These are phyloP conservation scores for Cladosporium sp. DNA, from an alignment of 2,329 filamentous ascomycete genomes.

Conservation along the genomic window DNA sequence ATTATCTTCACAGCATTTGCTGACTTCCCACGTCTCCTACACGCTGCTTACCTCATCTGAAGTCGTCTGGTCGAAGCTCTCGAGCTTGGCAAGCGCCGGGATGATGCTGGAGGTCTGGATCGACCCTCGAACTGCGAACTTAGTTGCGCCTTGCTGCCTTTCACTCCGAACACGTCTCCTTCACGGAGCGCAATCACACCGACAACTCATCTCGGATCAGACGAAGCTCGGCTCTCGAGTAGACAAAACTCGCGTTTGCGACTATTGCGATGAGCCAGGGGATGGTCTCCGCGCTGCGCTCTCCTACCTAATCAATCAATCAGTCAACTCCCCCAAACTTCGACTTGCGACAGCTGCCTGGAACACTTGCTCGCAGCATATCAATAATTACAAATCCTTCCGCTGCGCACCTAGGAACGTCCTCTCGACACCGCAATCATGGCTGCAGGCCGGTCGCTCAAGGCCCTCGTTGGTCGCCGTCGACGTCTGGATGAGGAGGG, in stretches of 20 bases:
- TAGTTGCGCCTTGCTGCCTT: constrained; percentile 17
- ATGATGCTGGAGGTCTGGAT: neutral
- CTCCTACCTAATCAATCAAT: constrained; percentile 17
- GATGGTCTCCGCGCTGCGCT: constrained; percentile 19
- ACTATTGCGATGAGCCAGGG: constrained; percentile 21
- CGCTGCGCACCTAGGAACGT: neutral
- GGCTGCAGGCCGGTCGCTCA: constrained; percentile 58
- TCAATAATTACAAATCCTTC: neutral
- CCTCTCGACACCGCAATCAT: constrained; percentile 37
- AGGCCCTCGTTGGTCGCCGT: constrained; percentile 67
- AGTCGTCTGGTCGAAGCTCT: constrained; percentile 5
- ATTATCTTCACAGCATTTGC: neutral
- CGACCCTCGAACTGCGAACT: constrained; percentile 8
- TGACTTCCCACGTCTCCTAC: neutral
- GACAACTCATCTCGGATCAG: neutral
- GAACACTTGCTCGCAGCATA: neutral
- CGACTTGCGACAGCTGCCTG: constrained; percentile 18
- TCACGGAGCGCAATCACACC: constrained; percentile 9
- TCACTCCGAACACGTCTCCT: constrained; percentile 12
- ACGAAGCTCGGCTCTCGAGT: neutral
- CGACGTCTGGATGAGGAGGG: constrained; percentile 71
- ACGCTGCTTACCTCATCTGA: constrained; percentile 12
- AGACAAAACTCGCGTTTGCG: constrained; percentile 4
- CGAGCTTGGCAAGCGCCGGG: constrained; percentile 14
- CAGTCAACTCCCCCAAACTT: neutral